Percentiles rank a stretch among this genome's conserved stretches.
Conservation (phyloP, 2,329 filamentous ascomycete genomes). For the Colletotrichum sp. region DNA sequence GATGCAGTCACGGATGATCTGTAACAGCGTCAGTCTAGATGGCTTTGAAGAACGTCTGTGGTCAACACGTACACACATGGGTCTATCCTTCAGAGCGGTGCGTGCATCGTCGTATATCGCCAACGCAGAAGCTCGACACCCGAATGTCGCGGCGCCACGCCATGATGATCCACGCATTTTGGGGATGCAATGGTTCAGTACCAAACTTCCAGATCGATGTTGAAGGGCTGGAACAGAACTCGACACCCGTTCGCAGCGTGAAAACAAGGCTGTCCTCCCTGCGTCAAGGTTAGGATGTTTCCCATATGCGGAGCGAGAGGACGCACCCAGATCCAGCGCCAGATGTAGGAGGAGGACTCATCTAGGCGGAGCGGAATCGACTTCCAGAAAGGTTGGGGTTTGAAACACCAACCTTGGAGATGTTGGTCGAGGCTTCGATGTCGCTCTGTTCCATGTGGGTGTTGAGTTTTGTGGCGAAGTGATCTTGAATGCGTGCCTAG, state of each 20-base stretch:
- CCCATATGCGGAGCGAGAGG: not conserved
- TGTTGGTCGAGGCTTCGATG: too few relatives aligned
- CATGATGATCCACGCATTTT: too few relatives aligned
- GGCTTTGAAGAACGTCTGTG: not conserved
- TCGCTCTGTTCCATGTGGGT: too few relatives aligned
- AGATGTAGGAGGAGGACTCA: constrained; percentile 69
- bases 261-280: constrained; percentile 67
- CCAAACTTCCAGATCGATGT: constrained; percentile 45
- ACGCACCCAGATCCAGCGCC: constrained; percentile 68
- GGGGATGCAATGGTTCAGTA: too few relatives aligned
- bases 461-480: too few relatives aligned
- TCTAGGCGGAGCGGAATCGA: constrained; percentile 76
- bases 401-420: too few relatives aligned
- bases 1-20: constrained; percentile 51
- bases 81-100: constrained; percentile 49
- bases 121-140: too few relatives aligned
- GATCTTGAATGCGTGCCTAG: too few relatives aligned
- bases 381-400: constrained; percentile 71
- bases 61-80: constrained; percentile 48
- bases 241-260: constrained; percentile 71
- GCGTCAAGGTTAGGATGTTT: constrained; percentile 17
- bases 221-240: constrained; percentile 69
- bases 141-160: too few relatives aligned
- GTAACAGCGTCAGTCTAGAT: not conserved
- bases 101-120: constrained; percentile 64